Evolutionary conservation across 2,329 filamentous ascomycete genomes (phyloP).

Genomic region (Cladosporium sp.): DNA sequence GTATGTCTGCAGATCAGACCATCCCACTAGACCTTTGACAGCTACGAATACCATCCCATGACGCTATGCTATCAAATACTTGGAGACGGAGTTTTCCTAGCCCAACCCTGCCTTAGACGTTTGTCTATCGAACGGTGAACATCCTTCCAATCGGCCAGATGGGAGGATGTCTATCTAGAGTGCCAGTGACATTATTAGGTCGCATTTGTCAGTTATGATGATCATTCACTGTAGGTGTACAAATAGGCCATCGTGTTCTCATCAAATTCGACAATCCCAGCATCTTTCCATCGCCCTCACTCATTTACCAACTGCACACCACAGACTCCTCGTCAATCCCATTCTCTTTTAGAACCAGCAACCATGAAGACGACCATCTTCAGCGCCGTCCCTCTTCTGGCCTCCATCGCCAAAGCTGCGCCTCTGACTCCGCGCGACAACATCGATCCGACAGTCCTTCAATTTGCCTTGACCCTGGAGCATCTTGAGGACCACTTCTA

Average conservation of each 20-base stretch:
- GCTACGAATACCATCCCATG: not conserved
- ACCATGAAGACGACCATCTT: slow-evolving; percentile 20
- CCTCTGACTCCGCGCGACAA: slow-evolving; percentile 12
- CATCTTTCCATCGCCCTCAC: not conserved
- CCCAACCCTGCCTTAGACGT: not conserved
- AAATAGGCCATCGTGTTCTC: not conserved
- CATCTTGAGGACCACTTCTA: slow-evolving; percentile 59
- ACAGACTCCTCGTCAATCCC: not conserved
- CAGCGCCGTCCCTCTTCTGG: slow-evolving; percentile 13
- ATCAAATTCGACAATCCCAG: not conserved
- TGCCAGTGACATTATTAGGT: not conserved
- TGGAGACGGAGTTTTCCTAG: not conserved
- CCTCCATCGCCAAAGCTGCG: slow-evolving; percentile 6
- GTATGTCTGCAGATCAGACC: not conserved
- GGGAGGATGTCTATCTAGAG: not conserved
- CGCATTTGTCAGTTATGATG: not conserved
- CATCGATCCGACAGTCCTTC: slow-evolving; percentile 27
- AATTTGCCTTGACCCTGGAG: slow-evolving; percentile 42
- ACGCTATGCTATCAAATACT: not conserved
- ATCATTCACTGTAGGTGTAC: not conserved
- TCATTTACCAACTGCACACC: not conserved
- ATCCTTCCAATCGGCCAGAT: not conserved
- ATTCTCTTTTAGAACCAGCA: not conserved
- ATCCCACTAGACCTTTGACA: not conserved
- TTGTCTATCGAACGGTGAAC: not conserved